A percentile compares a stretch with the other conserved stretches of the same genome.
These are phyloP conservation scores for Lithospermum erythrorhizon DNA, from an alignment of 257 asterid species.

Conservation along the genomic window DNA sequence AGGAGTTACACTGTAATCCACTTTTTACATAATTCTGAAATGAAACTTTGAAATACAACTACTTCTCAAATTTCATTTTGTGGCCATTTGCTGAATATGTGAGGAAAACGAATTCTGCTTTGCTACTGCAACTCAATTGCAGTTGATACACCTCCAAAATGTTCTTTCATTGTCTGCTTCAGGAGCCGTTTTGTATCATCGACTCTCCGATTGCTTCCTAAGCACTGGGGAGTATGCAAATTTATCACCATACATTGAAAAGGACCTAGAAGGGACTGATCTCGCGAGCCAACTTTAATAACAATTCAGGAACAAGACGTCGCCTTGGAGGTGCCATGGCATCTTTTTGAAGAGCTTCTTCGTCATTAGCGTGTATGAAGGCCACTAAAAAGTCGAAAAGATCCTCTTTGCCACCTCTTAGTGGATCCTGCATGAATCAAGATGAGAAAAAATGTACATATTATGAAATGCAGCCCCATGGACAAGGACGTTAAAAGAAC, in stretches of 20 bases:
- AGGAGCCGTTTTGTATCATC: slow-evolving; percentile 1
- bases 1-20: no score
- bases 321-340: slow-evolving; percentile 61
- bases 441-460: neutral
- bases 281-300: slow-evolving; percentile 51
- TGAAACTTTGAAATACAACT: no score
- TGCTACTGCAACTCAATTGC: no score
- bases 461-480: neutral
- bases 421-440: slow-evolving; percentile 91
- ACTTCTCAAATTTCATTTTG: no score
- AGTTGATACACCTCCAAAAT: no score
- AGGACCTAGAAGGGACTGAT: slow-evolving; percentile 64
- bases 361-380: slow-evolving; percentile 57
- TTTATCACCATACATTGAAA: neutral
- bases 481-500: neutral
- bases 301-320: slow-evolving; percentile 70
- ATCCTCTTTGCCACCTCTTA: slow-evolving; percentile 88
- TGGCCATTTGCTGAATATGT: no score
- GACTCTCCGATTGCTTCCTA: neutral
- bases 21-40: no score
- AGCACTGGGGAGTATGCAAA: neutral
- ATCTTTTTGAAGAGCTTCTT: slow-evolving; percentile 65
- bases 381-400: slow-evolving; percentile 63
- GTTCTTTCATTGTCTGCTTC: no score
- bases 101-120: no score